A percentile compares a stretch with the other conserved stretches of the same genome.
Conservation (phyloP, 331 rosid species). For the Malus hybrid region DNA sequence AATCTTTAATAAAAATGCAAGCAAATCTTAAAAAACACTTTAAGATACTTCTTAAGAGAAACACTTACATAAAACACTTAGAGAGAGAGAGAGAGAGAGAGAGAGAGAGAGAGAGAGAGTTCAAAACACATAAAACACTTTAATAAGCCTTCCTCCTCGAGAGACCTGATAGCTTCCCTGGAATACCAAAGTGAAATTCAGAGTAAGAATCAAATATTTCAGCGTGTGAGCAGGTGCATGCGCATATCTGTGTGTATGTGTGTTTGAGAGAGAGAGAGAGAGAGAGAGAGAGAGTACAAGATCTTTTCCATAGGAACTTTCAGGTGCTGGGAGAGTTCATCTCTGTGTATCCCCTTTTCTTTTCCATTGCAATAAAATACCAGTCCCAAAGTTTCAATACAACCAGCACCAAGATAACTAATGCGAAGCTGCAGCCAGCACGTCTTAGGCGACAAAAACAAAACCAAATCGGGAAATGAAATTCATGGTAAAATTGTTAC, state of each 20-base stretch:
- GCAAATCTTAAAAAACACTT: no score
- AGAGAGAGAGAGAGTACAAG: conserved; percentile 34
- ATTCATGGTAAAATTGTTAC: conserved; percentile 7
- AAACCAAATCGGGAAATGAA: neutral
- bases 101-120: no score
- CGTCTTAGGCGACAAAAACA: neutral
- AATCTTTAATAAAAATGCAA: no score
- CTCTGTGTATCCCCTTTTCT: conserved; percentile 62
- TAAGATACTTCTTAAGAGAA: no score
- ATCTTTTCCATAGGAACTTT: conserved; percentile 74
- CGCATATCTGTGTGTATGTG: no score
- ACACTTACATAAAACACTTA: no score
- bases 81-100: no score
- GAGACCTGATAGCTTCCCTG: conserved; percentile 70
- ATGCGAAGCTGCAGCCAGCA: neutral
- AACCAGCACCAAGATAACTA: no score
- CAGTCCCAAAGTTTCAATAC: neutral
- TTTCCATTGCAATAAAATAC: conserved; percentile 41
- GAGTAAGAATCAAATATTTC: neutral
- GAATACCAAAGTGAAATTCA: conserved; percentile 6
- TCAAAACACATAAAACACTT: no score
- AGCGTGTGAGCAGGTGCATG: no score
- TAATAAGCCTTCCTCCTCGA: conserved; percentile 73
- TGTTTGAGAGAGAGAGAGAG: neutral
- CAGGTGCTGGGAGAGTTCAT: conserved; percentile 64